Percentiles rank a stretch among this genome's conserved stretches.
phyloP scores from a whole-genome alignment of 768 basidiomycete genomes.

The Lanmaoa pseudosensibilis region DNA sequence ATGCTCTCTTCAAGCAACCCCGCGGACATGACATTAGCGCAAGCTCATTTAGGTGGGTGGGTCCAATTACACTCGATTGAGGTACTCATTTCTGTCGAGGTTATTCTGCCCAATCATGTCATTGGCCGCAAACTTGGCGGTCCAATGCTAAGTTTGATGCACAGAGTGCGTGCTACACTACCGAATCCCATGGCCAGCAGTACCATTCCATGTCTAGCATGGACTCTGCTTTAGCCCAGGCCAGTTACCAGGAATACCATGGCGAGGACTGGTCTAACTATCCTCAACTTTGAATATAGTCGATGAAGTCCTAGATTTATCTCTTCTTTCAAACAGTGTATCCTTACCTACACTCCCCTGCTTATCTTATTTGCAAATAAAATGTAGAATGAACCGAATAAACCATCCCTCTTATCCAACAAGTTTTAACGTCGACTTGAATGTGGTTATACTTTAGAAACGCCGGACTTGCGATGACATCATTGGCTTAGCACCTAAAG shows the following conservation, averaged over 20 bases:
- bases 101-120: background rate
- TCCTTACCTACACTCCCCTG: background rate
- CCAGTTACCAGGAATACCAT: background rate
- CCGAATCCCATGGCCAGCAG: background rate
- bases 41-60: background rate
- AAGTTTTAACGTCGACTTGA: too few relatives aligned
- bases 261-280: background rate
- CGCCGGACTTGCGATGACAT: too few relatives aligned
- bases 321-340: background rate
- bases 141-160: background rate
- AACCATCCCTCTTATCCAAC: too few relatives aligned
- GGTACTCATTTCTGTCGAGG: conserved; percentile 6
- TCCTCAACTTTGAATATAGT: background rate
- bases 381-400: too few relatives aligned
- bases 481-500: too few relatives aligned
- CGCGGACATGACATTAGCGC: background rate
- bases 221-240: background rate
- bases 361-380: too few relatives aligned
- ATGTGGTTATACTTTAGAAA: too few relatives aligned
- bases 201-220: background rate
- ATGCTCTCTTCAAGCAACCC: background rate
- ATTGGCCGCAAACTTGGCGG: background rate
- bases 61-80: background rate
- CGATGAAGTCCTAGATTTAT: background rate
- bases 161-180: background rate